A percentile compares a stretch with the other conserved stretches of the same genome.
Conservation (phyloP, 1,284 basidiomycete species). For the Melampsora occidentalis region DNA sequence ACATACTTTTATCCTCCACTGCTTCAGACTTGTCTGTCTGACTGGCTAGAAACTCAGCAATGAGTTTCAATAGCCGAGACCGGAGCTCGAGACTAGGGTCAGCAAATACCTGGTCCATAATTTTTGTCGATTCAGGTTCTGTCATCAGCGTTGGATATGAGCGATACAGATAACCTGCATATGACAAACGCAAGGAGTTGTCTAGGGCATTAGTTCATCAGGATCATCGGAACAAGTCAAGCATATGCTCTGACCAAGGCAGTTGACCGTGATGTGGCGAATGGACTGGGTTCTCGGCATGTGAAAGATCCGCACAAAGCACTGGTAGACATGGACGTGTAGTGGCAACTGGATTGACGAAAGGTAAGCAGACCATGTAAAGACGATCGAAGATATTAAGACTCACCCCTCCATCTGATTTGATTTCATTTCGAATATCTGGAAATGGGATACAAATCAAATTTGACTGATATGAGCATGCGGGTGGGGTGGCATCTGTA, state of each 20-base stretch:
- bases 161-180: constrained; percentile 79
- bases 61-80: constrained; percentile 73
- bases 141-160: constrained; percentile 86
- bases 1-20: constrained; percentile 62
- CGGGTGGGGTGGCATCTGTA: neutral
- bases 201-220: neutral
- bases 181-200: neutral
- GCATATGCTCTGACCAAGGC: constrained; percentile 21
- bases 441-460: neutral
- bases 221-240: neutral
- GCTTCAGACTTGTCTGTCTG: constrained; percentile 72
- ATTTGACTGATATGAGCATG: neutral
- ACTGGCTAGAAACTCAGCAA: constrained; percentile 81
- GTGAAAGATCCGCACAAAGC: constrained; percentile 27
- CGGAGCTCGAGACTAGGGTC: constrained; percentile 66
- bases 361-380: neutral
- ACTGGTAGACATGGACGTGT: constrained; percentile 27
- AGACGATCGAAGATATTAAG: neutral
- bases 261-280: constrained; percentile 22
- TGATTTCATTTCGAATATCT: constrained; percentile 29
- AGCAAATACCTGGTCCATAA: constrained; percentile 83
- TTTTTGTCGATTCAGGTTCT: constrained; percentile 67
- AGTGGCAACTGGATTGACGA: neutral
- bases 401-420: constrained; percentile 25
- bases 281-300: constrained; percentile 7